Base-by-base conservation (phyloP, 352 stramenopile genomes). In the Phytophthora meadii region DNA sequence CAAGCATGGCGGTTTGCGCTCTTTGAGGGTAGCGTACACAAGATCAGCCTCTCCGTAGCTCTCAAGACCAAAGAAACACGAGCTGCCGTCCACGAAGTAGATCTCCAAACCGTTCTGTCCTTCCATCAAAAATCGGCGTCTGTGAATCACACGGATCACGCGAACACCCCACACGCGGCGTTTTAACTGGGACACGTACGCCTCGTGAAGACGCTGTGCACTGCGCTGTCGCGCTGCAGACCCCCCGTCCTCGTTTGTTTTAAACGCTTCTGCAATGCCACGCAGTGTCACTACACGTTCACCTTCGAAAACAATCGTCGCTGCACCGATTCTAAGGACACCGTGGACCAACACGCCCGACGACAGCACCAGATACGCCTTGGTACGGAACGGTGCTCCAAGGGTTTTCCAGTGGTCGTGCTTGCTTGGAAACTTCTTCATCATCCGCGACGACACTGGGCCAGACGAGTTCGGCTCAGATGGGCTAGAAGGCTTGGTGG, bases 31-130 rank as follows among this genome's bases (percentile, higher is more conserved):
- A 12, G 87, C 85, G 60, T 92, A 95, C 39, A 93, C 83, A 5
- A 93, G 66, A 63, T 95, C 85, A 1, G 86, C 77, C 58, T 95
- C 85, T 10, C 84, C 79, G 24, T 74, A 62, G 11, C 54, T 77
- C 58, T 92, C 79, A 46, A 95, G 77, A 1, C 85, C 87, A 46
- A 93, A 82, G 24, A 95, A 76, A 14, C 84, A 89, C 5, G 87
- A 95, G 11, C 79, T 94, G 27, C 87, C 87, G 39, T 95, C 87
- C 17, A 95, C 86, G 57, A 95, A 95, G 62, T 92, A 95, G 17
- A 95, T 70, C 61, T 95, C 87, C 19, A 95, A 78, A 7, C 87
- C 87, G 32, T 87, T 92, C 32, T 82, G 71, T 7, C 71, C 58
- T 19, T 95, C 84, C 56, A 95, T 70, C 10, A 92, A 61, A 54